Evolutionary conservation across 2,329 filamentous ascomycete genomes (phyloP).

Genomic region (Raffaelea albimanens): DNA sequence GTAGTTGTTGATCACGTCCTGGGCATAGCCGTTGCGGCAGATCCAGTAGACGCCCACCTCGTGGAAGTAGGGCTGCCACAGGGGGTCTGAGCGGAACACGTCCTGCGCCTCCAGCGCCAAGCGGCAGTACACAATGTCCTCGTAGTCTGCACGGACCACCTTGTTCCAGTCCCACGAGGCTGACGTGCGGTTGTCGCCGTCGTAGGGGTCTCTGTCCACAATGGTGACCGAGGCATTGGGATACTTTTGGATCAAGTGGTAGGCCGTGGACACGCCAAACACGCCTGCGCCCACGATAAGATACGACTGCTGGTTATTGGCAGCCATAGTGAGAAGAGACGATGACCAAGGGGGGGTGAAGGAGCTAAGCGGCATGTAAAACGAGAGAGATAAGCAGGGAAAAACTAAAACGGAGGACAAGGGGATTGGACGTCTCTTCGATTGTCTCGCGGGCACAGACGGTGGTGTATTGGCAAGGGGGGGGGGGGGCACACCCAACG

Average conservation of each 20-base stretch:
- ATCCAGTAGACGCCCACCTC: conserved; percentile 51
- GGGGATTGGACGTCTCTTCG: no score
- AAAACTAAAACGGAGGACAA: no score
- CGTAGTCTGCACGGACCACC: conserved; percentile 60
- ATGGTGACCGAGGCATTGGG: conserved; percentile 42
- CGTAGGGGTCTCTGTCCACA: conserved; percentile 45
- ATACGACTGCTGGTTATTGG: conserved; percentile 22
- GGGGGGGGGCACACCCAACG: no score
- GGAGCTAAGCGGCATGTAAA: no score
- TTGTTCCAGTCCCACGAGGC: conserved; percentile 70
- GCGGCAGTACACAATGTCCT: conserved; percentile 52
- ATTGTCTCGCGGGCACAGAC: no score
- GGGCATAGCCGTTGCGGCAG: conserved; percentile 38
- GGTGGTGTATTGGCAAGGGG: no score
- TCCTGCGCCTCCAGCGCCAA: conserved; percentile 58
- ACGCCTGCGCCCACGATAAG: conserved; percentile 57
- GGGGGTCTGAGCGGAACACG: conserved; percentile 46
- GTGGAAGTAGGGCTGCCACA: conserved; percentile 49
- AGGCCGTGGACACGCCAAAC: conserved; percentile 56
- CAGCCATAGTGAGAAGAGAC: background rate
- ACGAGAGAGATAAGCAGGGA: no score
- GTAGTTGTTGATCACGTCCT: conserved; percentile 45
- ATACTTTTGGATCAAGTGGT: conserved; percentile 45
- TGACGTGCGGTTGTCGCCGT: conserved; percentile 38
- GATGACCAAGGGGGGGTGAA: no score